phyloP scores from a whole-genome alignment of 2,329 filamentous ascomycete genomes.

The Exophiala aquamarina region DNA sequence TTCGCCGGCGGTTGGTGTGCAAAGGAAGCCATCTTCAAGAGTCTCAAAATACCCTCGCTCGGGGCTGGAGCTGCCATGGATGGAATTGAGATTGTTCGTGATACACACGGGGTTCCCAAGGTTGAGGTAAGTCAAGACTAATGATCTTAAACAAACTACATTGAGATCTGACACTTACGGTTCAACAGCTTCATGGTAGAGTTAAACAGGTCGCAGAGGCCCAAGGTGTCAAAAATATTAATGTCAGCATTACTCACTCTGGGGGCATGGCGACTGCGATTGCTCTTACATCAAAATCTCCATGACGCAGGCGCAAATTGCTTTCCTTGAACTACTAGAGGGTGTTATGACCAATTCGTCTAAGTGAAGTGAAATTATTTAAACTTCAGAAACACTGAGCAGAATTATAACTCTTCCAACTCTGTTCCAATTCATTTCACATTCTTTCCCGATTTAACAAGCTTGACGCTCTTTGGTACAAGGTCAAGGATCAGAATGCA shows the following conservation, averaged over 20 bases:
- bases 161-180: background rate
- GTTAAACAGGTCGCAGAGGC: background rate
- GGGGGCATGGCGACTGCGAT: slow-evolving; percentile 3
- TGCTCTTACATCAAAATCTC: slow-evolving; percentile 1
- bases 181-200: background rate
- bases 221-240: background rate
- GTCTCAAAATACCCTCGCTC: slow-evolving; percentile 2
- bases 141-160: background rate
- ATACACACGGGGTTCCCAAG: slow-evolving; percentile 2
- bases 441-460: too few species aligned
- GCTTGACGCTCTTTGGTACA: too few species aligned
- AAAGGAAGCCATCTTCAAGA: slow-evolving; percentile 20
- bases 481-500: too few species aligned
- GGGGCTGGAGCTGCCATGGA: slow-evolving; percentile 14
- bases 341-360: background rate
- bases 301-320: background rate
- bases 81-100: slow-evolving; percentile 16
- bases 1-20: slow-evolving; percentile 16
- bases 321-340: too few species aligned
- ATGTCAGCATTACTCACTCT: slow-evolving; percentile 3
- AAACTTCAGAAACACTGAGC: background rate
- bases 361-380: background rate
- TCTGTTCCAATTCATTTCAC: too few species aligned
- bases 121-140: slow-evolving; percentile 5
- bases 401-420: too few species aligned